A percentile compares a stretch with the other conserved stretches of the same genome.
Conservation (phyloP, 202 grass and related monocot genomes). For the Digitaria exilis region DNA sequence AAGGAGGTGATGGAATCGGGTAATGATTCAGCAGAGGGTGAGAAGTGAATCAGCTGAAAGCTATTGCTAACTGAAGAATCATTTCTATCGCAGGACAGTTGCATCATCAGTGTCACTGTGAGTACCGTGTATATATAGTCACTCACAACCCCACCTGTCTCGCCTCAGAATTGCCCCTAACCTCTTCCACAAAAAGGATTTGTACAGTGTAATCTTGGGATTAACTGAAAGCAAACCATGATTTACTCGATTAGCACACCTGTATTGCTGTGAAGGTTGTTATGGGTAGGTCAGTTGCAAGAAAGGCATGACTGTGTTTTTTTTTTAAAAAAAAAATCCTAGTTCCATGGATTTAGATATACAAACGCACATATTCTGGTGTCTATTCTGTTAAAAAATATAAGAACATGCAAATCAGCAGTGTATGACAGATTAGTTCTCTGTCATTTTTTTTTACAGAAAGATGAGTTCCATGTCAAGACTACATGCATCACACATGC, state of each 20-base stretch:
- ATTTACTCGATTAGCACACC: not conserved
- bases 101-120: constrained; percentile 27
- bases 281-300: too few species aligned
- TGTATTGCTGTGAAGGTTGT: constrained; percentile 55
- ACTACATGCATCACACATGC: too few species aligned
- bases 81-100: constrained; percentile 30
- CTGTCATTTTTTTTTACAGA: too few species aligned
- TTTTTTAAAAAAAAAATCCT: too few species aligned
- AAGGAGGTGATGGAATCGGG: constrained; percentile 36
- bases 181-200: constrained; percentile 34
- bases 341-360: too few species aligned
- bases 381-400: too few species aligned
- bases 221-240: constrained; percentile 8
- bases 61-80: constrained; percentile 89
- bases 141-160: not conserved
- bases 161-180: constrained; percentile 43
- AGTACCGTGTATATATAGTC: constrained; percentile 25
- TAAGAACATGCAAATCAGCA: too few species aligned
- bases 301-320: too few species aligned
- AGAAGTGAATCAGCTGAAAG: constrained; percentile 70
- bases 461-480: too few species aligned
- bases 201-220: not conserved
- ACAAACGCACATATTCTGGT: not conserved
- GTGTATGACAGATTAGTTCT: too few species aligned
- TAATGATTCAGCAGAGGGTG: constrained; percentile 42